Conservation (phyloP, 768 basidiomycete species). For the Steccherinum ochraceum region DNA sequence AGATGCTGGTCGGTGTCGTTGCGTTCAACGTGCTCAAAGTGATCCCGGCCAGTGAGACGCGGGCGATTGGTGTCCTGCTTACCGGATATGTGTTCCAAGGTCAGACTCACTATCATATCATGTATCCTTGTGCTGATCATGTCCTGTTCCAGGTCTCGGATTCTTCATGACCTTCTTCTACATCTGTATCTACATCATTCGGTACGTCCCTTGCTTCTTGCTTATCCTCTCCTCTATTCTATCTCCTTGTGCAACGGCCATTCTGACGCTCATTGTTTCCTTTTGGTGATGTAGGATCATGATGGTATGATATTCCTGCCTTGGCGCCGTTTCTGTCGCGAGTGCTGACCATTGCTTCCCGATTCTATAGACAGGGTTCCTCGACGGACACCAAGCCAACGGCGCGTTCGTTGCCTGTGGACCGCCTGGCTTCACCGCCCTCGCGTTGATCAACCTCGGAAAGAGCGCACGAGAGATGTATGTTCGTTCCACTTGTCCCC, state of each 20-base stretch:
- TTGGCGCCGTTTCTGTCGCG: not conserved
- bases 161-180: slow-evolving; percentile 46
- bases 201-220: slow-evolving; percentile 19
- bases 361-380: slow-evolving; percentile 41
- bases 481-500: slow-evolving; percentile 8
- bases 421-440: slow-evolving; percentile 43
- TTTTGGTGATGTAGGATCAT: slow-evolving; percentile 31
- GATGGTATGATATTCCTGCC: slow-evolving; percentile 20
- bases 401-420: slow-evolving; percentile 42
- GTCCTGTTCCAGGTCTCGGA: slow-evolving; percentile 31
- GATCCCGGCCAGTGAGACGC: slow-evolving; percentile 26
- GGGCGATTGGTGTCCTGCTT: slow-evolving; percentile 35
- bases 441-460: slow-evolving; percentile 39
- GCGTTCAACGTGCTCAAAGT: slow-evolving; percentile 37
- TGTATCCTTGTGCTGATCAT: too few relatives aligned
- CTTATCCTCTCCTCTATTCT: not conserved
- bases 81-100: slow-evolving; percentile 43
- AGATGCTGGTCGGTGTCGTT: slow-evolving; percentile 44
- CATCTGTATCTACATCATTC: slow-evolving; percentile 41
- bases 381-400: slow-evolving; percentile 41
- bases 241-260: not conserved
- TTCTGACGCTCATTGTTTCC: too few relatives aligned
- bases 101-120: slow-evolving; percentile 12
- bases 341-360: too few relatives aligned
- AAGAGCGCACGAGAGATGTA: slow-evolving; percentile 31